Base-by-base conservation (phyloP, 805 yeast genomes). In the Torulaspora franciscae region DNA sequence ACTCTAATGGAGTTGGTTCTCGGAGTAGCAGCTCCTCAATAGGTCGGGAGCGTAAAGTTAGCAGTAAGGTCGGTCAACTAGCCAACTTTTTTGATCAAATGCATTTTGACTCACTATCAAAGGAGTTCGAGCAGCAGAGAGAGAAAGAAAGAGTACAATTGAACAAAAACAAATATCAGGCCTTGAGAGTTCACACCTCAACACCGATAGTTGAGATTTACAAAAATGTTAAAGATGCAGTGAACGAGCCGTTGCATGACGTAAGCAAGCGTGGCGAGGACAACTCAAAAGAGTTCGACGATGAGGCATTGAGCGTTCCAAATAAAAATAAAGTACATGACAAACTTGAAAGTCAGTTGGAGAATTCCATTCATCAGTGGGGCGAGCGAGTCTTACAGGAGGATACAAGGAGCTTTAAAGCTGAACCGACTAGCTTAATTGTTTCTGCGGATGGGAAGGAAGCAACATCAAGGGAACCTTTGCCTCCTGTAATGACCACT, bases 201-300 rank as follows among this genome's bases (percentile, higher is more conserved):
- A 81, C 77, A 47, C 98, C 99, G 0, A 83, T 87, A 45, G 97
- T 90, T 17, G 96, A 90, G 55, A 84, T 93, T 22, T 93, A 85
- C 61, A 81, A 87, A 53, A 83, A 86, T 57, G 93, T 86, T 9
- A 81, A 83, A 48, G 97, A 90, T 66, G 96, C 95, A 1, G 93
- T 88, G 6, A 84, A 78, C 44, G 80, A 75, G 45, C 71, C 70
- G 13, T 57, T 71, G 10, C 70, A 67, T 36, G 72, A 52, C 30
- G 32, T 26, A 13, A 43, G 30, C 10, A 50, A 54, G 9, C 14
- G 19, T 42, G 54, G 32, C 8, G 45, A 48, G 17, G 35, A 39
- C 8, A 50, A 46, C 15, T 57, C 56, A 23, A 52, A 39, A 7
- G 41, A 43, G 7, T 13, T 43, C 6, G 27, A 30, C 14, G 41